Evolutionary conservation across 345 rosid genomes (phyloP), one percentile per base, ranked within the genome.

Genomic region (Excoecaria agallocha): DNA sequence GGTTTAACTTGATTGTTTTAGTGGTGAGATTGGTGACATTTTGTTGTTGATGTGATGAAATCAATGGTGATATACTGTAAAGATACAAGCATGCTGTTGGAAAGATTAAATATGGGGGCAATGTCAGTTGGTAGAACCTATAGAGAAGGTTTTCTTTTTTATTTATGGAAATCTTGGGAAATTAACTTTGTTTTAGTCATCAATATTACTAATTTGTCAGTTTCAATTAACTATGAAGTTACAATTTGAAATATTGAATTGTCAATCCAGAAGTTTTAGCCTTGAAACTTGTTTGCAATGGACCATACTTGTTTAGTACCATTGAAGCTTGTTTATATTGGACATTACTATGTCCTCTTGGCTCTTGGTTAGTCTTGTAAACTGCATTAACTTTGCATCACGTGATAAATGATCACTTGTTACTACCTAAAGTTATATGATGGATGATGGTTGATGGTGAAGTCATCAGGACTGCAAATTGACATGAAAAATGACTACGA

Each of bases 121-220:
- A 30, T 10, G 46, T 10, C 11, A n/a, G n/a, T n/a, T n/a, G n/a
- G 59, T 15, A 16, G 45, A n/a, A 35, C 48, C 59, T n/a, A 13
- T 37, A 58, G n/a, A 22, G 25, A 66, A 49, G 68, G 73, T 37
- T 11, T 58, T 46, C 0, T 35, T 56, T 55, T 74, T 16, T 30
- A 8, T 17, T 30, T 30, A 30, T 60, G 12, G 6, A 10, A 52
- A 22, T 56, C 68, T 55, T 56, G 5, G 52, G 24, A 20, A 41
- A 17, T 45, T 46, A 74, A 20, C 72, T 66, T 66, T 24, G 39
- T 58, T 48, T 49, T 58, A 67, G 72, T 9, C 38, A 8, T 68
- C 35, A 48, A 55, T 51, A 60, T 75, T 52, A 61, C 61, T 75
- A 16, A 68, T 60, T 48, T 68, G 62, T 61, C 38, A 41, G 35